Conservation (phyloP, 495 filamentous ascomycete species). For the Daldinia decipiens region DNA sequence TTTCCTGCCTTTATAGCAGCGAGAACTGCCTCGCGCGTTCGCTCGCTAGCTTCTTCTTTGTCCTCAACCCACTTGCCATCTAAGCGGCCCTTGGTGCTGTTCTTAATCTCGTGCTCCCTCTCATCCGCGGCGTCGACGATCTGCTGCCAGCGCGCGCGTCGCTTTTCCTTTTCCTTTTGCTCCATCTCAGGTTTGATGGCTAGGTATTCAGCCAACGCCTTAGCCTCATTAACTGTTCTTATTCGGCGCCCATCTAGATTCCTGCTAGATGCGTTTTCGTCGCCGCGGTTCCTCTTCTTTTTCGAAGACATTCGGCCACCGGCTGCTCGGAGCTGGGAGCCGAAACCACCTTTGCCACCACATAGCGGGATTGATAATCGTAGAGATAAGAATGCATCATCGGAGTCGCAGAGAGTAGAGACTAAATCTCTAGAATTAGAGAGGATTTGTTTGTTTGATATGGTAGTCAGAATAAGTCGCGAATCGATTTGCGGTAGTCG, state of each 20-base stretch:
- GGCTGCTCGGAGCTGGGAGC: slow-evolving; percentile 94
- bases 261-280: slow-evolving; percentile 85
- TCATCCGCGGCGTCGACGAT: slow-evolving; percentile 85
- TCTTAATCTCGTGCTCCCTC: slow-evolving; percentile 79
- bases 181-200: slow-evolving; percentile 98
- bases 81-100: slow-evolving; percentile 73
- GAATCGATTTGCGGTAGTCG: slow-evolving; percentile 68
- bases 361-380: slow-evolving; percentile 78
- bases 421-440: slow-evolving; percentile 58
- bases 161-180: slow-evolving; percentile 85
- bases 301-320: slow-evolving; percentile 97
- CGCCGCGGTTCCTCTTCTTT: slow-evolving; percentile 84
- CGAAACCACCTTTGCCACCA: slow-evolving; percentile 97
- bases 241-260: slow-evolving; percentile 93
- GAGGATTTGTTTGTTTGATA: slow-evolving; percentile 75
- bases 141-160: slow-evolving; percentile 81
- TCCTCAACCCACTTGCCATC: slow-evolving; percentile 95
- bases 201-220: slow-evolving; percentile 92
- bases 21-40: slow-evolving; percentile 83
- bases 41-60: slow-evolving; percentile 84
- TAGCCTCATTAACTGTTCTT: slow-evolving; percentile 92
- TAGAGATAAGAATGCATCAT: slow-evolving; percentile 78
- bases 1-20: slow-evolving; percentile 76
- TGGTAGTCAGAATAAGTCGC: slow-evolving; percentile 81
- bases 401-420: slow-evolving; percentile 59